These are phyloP conservation scores for Penicillium soppii DNA, from an alignment of 495 filamentous ascomycete genomes.

Conservation along the genomic window DNA sequence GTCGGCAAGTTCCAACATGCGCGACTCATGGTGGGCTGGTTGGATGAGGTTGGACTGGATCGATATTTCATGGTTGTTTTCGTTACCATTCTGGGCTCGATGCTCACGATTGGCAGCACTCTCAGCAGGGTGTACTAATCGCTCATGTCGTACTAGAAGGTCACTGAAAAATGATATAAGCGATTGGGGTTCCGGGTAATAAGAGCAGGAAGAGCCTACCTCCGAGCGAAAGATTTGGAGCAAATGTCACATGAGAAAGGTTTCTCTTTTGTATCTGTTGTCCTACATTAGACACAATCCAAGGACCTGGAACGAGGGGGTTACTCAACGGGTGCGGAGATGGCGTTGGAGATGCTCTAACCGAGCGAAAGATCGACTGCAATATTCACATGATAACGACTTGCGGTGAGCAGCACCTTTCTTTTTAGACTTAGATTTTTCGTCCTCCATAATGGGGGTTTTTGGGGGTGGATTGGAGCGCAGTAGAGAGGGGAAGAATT, in stretches of 20 bases:
- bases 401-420: constrained; percentile 45
- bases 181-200: constrained; percentile 13
- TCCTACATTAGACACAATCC: constrained; percentile 26
- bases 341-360: constrained; percentile 55
- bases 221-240: constrained; percentile 51
- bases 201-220: constrained; percentile 27
- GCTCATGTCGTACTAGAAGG: constrained; percentile 70
- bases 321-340: constrained; percentile 55
- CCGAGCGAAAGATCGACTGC: constrained; percentile 50
- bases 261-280: constrained; percentile 53
- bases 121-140: constrained; percentile 69
- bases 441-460: constrained; percentile 41
- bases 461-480: constrained; percentile 35
- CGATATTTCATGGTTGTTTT: constrained; percentile 35
- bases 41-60: constrained; percentile 40
- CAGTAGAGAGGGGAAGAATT: constrained; percentile 31
- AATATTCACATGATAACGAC: constrained; percentile 50
- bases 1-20: constrained; percentile 49
- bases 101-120: constrained; percentile 44
- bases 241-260: constrained; percentile 55
- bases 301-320: constrained; percentile 22
- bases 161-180: constrained; percentile 50
- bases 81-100: constrained; percentile 29
- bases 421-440: constrained; percentile 46
- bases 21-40: constrained; percentile 43